Percentiles rank a stretch among this genome's conserved stretches.
phyloP scores from a whole-genome alignment of 345 rosid species.

The Acer yangbiense region DNA sequence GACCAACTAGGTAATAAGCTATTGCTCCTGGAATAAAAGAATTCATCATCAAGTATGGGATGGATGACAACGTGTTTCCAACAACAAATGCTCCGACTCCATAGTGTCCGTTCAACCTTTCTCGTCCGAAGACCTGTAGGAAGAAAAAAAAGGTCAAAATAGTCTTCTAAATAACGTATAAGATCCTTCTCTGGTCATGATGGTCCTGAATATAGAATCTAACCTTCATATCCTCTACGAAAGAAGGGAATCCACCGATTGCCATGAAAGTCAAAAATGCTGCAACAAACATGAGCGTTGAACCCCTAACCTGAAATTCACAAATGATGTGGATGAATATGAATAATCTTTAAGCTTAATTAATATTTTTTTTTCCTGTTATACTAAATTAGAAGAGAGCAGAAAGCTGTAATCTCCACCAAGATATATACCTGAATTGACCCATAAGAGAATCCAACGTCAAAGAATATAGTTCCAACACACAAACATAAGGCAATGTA shows the following conservation, averaged over 20 bases:
- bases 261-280: constrained; percentile 56
- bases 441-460: constrained; percentile 43
- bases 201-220: background rate
- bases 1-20: constrained; percentile 47
- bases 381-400: background rate
- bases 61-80: constrained; percentile 51
- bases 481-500: constrained; percentile 52
- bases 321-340: no score
- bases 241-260: constrained; percentile 60
- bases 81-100: constrained; percentile 49
- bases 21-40: constrained; percentile 53
- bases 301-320: constrained; percentile 45
- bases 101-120: constrained; percentile 60
- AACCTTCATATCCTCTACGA: constrained; percentile 54
- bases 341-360: background rate
- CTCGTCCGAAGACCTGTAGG: constrained; percentile 45
- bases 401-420: background rate
- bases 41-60: constrained; percentile 39
- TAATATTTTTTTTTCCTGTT: background rate
- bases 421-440: constrained; percentile 53
- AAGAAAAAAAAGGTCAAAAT: background rate
- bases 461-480: constrained; percentile 45
- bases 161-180: no score
- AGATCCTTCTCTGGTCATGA: no score
- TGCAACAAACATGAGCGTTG: constrained; percentile 48